Evolutionary conservation across 371 early-diverging fungal species (phyloP).

Genomic region (Haplosporangium sp.): DNA sequence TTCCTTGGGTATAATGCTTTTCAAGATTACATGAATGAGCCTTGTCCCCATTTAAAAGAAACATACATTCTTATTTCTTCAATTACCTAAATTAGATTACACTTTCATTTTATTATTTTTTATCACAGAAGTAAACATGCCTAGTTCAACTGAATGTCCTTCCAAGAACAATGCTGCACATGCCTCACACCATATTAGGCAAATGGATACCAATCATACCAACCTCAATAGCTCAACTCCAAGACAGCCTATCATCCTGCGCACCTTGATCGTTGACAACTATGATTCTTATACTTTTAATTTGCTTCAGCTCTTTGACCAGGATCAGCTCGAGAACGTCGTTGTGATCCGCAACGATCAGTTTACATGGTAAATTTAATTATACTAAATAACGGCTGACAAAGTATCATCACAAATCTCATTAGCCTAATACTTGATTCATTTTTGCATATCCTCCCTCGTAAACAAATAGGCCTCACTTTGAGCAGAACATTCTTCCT

Average conservation of each 20-base stretch:
- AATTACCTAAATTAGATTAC: not conserved
- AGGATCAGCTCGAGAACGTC: slow-evolving; percentile 60
- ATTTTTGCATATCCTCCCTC: not conserved
- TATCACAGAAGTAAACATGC: slow-evolving; percentile 2
- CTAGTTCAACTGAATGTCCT: not conserved
- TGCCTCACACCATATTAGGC: not conserved
- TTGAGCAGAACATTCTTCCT: slow-evolving; percentile 74
- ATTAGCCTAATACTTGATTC: not conserved
- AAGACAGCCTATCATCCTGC: slow-evolving; percentile 13
- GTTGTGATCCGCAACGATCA: slow-evolving; percentile 94
- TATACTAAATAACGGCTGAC: not conserved
- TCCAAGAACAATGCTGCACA: not conserved
- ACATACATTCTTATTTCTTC: slow-evolving; percentile 1
- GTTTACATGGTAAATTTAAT: slow-evolving; percentile 72
- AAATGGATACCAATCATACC: not conserved
- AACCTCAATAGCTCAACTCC: not conserved
- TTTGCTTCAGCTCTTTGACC: slow-evolving; percentile 78
- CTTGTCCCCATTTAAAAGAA: not conserved
- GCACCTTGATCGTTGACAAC: slow-evolving; percentile 91
- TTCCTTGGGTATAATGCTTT: not conserved
- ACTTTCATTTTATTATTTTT: not conserved
- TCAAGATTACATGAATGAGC: not conserved
- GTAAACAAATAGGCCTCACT: slow-evolving; percentile 60
- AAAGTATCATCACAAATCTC: not conserved
- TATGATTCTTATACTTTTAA: slow-evolving; percentile 98